A percentile compares a stretch with the other conserved stretches of the same genome.
These are phyloP conservation scores for Xeromyces bisporus DNA, from an alignment of 495 filamentous ascomycete species.

Conservation along the genomic window DNA sequence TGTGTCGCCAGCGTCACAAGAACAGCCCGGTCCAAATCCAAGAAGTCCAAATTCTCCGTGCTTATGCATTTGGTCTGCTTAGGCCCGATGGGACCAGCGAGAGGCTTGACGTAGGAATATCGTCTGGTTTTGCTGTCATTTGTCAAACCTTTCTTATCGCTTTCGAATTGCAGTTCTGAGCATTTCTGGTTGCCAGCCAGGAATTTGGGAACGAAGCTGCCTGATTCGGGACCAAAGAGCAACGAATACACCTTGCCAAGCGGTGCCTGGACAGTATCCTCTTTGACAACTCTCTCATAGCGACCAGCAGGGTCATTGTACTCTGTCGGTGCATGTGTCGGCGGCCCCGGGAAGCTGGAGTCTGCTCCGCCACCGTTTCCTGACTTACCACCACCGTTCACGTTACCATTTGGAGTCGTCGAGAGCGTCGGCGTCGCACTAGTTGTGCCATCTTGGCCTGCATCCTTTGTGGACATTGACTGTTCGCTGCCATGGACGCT, in stretches of 20 bases:
- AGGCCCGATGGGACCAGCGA: constrained; percentile 69
- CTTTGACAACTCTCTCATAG: constrained; percentile 69
- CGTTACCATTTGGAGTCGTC: constrained; percentile 26
- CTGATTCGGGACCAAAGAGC: constrained; percentile 66
- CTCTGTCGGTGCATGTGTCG: constrained; percentile 65
- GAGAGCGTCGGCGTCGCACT: constrained; percentile 14
- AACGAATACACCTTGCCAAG: constrained; percentile 83
- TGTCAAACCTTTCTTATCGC: constrained; percentile 61
- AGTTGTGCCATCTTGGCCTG: constrained; percentile 41
- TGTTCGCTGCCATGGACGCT: constrained; percentile 45
- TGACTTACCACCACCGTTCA: constrained; percentile 36
- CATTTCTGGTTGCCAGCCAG: constrained; percentile 77
- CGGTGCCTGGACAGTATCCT: constrained; percentile 74
- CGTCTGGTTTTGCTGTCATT: constrained; percentile 54
- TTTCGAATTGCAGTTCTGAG: constrained; percentile 62
- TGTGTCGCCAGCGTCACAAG: constrained; percentile 65
- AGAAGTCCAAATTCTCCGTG: constrained; percentile 58
- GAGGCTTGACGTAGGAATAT: constrained; percentile 84
- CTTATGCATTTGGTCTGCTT: constrained; percentile 92
- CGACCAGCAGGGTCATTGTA: constrained; percentile 61
- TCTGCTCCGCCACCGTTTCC: constrained; percentile 30
- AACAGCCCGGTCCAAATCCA: constrained; percentile 78
- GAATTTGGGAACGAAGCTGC: constrained; percentile 68
- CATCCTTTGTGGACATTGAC: constrained; percentile 33
- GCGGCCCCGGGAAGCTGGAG: constrained; percentile 73